Base-by-base conservation (phyloP, 176 grass and related monocot species). In the Cymbopogon citratus region DNA sequence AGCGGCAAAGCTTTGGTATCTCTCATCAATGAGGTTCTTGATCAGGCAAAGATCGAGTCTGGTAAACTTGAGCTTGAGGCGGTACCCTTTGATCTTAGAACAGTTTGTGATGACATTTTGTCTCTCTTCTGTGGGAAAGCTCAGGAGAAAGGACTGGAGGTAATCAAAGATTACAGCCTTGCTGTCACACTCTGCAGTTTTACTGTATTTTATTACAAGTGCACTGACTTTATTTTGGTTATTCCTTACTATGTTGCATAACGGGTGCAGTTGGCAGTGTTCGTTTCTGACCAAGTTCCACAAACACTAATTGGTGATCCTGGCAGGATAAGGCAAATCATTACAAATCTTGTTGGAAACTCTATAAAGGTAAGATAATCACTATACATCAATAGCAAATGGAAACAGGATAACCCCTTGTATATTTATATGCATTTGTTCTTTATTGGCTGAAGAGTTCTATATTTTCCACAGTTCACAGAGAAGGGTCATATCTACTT, bases 1-100 rank as follows among this genome's bases (percentile, higher is more conserved):
- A 99, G 97, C 45, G 97, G 97, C 78, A 99, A 96, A 80, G 87
- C 93, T 45, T 88, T 99, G 43, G 97, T 99, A 13, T 99, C 93
- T 15, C 93, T 99, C 66, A 99, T 99, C 51, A 99, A 99, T 12
- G 89, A 95, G 80, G 97, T 99, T 87, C 90, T 99, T 78, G 97
- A 99, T 90, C 97, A 99, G 73, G 97, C 97, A 11, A 99, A 99
- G 85, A 99, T 99, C 34, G 97, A 99, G 72, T 93, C 97, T 77
- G 97, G 97, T 60, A 99, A 96, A 85, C 93, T 99, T 2, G 97
- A 99, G 77, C 92, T 99, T 41, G 97, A 99, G 71, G 89, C 78
- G 5, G 91, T 93, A 36, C 87, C 83, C 56, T 93, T 99, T 84
- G 92, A 99, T 86, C 77, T 99, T 81, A 86, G 89, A 62, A 73